A percentile compares a stretch with the other conserved stretches of the same genome.
phyloP scores from a whole-genome alignment of 345 rosid genomes.

The Aquilaria yunnanensis region DNA sequence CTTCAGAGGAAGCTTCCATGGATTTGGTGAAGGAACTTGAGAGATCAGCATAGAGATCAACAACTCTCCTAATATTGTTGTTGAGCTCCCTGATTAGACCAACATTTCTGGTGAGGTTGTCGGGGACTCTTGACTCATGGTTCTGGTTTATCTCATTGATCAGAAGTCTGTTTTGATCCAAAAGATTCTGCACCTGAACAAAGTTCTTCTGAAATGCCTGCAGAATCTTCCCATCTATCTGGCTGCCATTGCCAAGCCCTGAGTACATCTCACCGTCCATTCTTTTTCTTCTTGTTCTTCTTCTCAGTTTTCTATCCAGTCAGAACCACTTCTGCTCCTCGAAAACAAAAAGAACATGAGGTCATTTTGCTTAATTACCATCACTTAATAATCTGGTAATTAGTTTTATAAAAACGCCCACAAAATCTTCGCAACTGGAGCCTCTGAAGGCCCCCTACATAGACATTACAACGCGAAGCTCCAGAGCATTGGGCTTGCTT shows the following conservation, averaged over 20 bases:
- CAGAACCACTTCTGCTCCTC: not conserved
- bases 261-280: constrained; percentile 83
- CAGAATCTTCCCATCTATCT: constrained; percentile 50
- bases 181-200: constrained; percentile 69
- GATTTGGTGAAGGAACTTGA: constrained; percentile 61
- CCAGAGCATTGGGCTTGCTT: too few relatives aligned
- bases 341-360: not conserved
- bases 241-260: constrained; percentile 46
- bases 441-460: too few relatives aligned
- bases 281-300: not conserved
- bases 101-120: constrained; percentile 66
- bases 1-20: constrained; percentile 72
- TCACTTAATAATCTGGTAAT: too few relatives aligned
- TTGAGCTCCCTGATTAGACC: constrained; percentile 87
- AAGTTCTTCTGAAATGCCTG: constrained; percentile 78
- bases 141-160: constrained; percentile 84
- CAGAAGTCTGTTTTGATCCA: constrained; percentile 77
- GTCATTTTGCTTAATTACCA: too few relatives aligned
- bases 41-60: constrained; percentile 78
- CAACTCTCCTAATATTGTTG: constrained; percentile 78
- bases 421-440: too few relatives aligned
- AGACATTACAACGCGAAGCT: too few relatives aligned
- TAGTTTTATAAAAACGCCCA: too few relatives aligned
- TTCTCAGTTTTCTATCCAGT: too few relatives aligned
- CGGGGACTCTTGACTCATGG: constrained; percentile 77